Evolutionary conservation across 78 protist species (phyloP), one percentile per base, ranked within the genome.

Genomic region (Andalucia godoyi): DNA sequence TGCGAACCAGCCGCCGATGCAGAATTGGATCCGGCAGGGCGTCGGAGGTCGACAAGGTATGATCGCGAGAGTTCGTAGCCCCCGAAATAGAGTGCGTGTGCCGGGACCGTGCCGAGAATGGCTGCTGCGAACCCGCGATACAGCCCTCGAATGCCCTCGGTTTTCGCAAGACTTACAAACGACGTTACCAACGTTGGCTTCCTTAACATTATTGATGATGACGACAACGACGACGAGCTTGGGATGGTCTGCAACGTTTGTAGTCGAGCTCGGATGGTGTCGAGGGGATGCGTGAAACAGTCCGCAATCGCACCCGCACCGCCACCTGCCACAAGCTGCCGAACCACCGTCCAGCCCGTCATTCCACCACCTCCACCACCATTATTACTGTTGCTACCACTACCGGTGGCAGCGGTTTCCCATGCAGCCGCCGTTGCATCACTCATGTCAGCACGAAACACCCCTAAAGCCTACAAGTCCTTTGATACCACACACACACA

Each of bases 81-180:
- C 34, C 39, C 69, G 62, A 76, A 76, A 29, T 76, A 76, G 38
- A 76, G 46, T 15, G 82, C 82, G 55, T 76, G 82, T 38, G 82
- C 82, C 21, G 82, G 82, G n/a, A 76, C 71, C 8, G 82, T 76
- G 27, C 77, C 66, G 13, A 70, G 58, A 4, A 53, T 71, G 4
- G 68, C 82, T 39, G 68, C 68, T 17, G 82, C 73, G 27, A 76
- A 68, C 39, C 82, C 82, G 36, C 68, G 66, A 50, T 76, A 76
- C 5, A 76, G 29, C 59, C 49, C 69, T 29, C 43, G 34, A 10
- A 38, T 43, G 21, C 82, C 82, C 38, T 76, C 82, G 30, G 59
- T 39, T 27, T 68, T 58, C 6, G 68, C 25, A 18, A 76, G 66
- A 1, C 62, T 55, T 33, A 52, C 43, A 23, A 76, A 50, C 33